phyloP scores from a whole-genome alignment of 768 basidiomycete species.

The Tulasnella sp. region DNA sequence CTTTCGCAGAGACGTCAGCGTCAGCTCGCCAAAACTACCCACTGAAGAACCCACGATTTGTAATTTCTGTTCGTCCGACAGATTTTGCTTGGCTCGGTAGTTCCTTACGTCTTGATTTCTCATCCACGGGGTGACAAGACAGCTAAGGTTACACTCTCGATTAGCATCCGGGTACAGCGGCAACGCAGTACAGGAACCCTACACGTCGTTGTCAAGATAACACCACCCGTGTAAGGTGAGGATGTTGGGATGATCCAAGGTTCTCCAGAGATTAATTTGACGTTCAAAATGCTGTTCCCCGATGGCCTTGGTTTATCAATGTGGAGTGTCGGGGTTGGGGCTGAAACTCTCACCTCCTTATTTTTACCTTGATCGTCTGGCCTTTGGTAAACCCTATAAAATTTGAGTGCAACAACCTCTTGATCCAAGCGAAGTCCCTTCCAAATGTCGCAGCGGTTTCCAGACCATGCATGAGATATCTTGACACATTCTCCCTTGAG shows the following conservation, averaged over 20 bases:
- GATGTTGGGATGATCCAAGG: not conserved
- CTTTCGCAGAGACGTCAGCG: not conserved
- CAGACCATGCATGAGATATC: not conserved
- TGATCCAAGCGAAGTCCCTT: constrained; percentile 4
- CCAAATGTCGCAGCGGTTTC: not conserved
- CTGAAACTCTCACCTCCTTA: too few species aligned
- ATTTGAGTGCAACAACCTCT: not conserved
- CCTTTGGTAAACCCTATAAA: not conserved
- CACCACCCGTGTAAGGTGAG: not conserved
- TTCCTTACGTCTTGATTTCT: not conserved
- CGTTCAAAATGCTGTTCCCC: not conserved
- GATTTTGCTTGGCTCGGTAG: not conserved
- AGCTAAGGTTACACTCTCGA: not conserved
- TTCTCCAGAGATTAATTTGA: constrained; percentile 10
- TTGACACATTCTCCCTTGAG: not conserved
- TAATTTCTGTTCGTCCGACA: too few species aligned
- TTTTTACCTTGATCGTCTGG: too few species aligned
- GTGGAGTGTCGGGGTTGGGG: too few species aligned
- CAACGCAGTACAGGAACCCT: not conserved
- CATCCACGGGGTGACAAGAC: not conserved
- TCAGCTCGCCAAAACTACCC: not conserved
- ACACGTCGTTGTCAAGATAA: not conserved
- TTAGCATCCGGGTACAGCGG: too few species aligned
- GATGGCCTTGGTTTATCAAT: not conserved
- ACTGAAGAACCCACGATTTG: too few species aligned